Evolutionary conservation across 2,329 filamentous ascomycete genomes (phyloP), one percentile per base, ranked within the genome.

Genomic region (Boeremia lycopersici): DNA sequence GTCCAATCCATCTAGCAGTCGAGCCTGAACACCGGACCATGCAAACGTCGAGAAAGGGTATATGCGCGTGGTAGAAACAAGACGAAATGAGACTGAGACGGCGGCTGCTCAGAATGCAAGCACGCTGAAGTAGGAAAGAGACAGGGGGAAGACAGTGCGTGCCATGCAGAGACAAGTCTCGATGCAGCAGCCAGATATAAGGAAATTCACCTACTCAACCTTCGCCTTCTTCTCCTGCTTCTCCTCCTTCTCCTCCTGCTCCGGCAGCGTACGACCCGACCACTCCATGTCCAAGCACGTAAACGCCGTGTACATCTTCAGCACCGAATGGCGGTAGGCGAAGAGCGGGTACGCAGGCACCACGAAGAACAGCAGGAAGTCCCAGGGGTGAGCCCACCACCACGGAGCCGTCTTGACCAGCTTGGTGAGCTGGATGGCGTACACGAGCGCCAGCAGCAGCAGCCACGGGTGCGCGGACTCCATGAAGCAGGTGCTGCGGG

Each of bases 341-440:
- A 70, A 69, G 1, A 59, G 7, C 0, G 57, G 57, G 12, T 60
- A 63, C 0, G 57, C 60, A 0, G 65, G 65, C 17, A 67, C 50
- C 5, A 65, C 30, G 1, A 65, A 68, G 34, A 58, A 68, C 2
- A 64, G 33, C 1, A 69, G 23, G 42, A 68, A 68, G 10, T 65
- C 62, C 8, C 29, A 8, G 1, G 63, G 64, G 38, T 65, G 43
- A 0, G 48, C 50, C 26, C 41, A 48, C 38, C 66, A 70, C 67
- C 66, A 70, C 9, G 51, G 53, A 10, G 45, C 40, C 0, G 65
- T 65, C 54, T 69, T 70, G 8, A 61, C 51, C 9, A 70, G 43
- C 47, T 70, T 68, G 1, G 63, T 57, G 8, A 53, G 15, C 55
- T 58, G 65, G 19, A 69, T 59, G 36, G 57, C 48, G 3, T 36